Conservation (phyloP, 208 protist genomes). For the Trypanosoma congolense region DNA sequence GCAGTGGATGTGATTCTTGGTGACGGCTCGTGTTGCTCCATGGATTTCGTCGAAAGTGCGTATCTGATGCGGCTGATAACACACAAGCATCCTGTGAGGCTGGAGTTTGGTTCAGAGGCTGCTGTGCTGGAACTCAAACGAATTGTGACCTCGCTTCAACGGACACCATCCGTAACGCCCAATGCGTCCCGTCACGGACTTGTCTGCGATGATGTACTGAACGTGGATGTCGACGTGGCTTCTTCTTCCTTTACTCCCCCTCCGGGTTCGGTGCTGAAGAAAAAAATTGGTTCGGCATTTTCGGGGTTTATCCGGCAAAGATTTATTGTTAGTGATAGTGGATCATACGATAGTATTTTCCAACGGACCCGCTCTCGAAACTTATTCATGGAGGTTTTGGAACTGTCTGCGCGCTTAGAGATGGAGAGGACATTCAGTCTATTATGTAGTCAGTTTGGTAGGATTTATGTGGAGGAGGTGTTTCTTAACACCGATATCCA, state of each 20-base stretch:
- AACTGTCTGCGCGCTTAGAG: slow-evolving; percentile 21
- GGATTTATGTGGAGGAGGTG: slow-evolving; percentile 23
- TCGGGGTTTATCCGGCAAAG: background rate
- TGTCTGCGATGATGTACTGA: too few species aligned
- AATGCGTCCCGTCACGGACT: too few species aligned
- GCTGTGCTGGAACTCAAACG: slow-evolving; percentile 14
- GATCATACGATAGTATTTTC: background rate
- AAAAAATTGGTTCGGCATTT: background rate
- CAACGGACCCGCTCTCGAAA: slow-evolving; percentile 13
- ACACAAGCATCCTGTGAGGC: slow-evolving; percentile 1
- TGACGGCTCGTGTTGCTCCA: slow-evolving; percentile 14
- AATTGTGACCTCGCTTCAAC: slow-evolving; percentile 6
- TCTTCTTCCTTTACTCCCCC: too few species aligned
- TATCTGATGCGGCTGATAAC: slow-evolving; percentile 17
- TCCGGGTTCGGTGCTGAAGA: too few species aligned
- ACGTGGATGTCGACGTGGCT: too few species aligned
- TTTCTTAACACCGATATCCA: background rate
- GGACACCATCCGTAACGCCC: background rate
- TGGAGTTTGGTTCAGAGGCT: slow-evolving; percentile 16
- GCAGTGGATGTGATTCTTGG: slow-evolving; percentile 22
- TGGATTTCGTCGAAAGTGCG: slow-evolving; percentile 21
- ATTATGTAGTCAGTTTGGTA: slow-evolving; percentile 20
- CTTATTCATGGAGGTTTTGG: slow-evolving; percentile 26
- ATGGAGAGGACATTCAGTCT: slow-evolving; percentile 19
- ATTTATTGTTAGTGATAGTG: background rate